Evolutionary conservation across 1,139 yeast species (phyloP).

Genomic region (Saccharomyces hybrid): DNA sequence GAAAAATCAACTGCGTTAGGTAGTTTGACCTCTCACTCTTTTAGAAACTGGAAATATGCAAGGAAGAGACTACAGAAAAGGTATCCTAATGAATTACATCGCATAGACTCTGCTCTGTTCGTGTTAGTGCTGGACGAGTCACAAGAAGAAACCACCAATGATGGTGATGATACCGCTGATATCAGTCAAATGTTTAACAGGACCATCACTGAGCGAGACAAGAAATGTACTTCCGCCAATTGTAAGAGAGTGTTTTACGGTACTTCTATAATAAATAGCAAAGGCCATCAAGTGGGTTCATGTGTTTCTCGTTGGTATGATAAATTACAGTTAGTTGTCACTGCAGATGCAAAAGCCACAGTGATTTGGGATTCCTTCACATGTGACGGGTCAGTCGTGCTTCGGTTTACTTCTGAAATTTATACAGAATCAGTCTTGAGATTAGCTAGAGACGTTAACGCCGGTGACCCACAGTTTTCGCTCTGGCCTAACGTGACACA

Average conservation of each 20-base stretch:
- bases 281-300: conserved; percentile 62
- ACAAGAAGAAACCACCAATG: conserved; percentile 42
- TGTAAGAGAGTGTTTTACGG: conserved; percentile 57
- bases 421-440: conserved; percentile 69
- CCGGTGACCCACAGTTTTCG: conserved; percentile 51
- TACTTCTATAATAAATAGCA: conserved; percentile 45
- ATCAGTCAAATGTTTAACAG: conserved; percentile 13
- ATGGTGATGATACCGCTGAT: conserved; percentile 17
- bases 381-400: conserved; percentile 72
- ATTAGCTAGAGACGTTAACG: conserved; percentile 64
- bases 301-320: conserved; percentile 79
- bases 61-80: conserved; percentile 41
- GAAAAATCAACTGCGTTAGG: conserved; percentile 53
- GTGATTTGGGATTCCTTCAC: conserved; percentile 69
- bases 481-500: conserved; percentile 43
- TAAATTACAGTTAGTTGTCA: conserved; percentile 61
- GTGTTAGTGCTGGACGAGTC: conserved; percentile 65
- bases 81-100: conserved; percentile 38
- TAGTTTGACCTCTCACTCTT: conserved; percentile 61
- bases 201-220: conserved; percentile 7
- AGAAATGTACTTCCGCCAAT: conserved; percentile 14
- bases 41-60: conserved; percentile 54
- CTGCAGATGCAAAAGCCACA: conserved; percentile 66
- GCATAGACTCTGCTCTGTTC: conserved; percentile 59
- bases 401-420: conserved; percentile 66